Evolutionary conservation across 208 protist genomes (phyloP).

Genomic region (Trypanosoma melophagium): DNA sequence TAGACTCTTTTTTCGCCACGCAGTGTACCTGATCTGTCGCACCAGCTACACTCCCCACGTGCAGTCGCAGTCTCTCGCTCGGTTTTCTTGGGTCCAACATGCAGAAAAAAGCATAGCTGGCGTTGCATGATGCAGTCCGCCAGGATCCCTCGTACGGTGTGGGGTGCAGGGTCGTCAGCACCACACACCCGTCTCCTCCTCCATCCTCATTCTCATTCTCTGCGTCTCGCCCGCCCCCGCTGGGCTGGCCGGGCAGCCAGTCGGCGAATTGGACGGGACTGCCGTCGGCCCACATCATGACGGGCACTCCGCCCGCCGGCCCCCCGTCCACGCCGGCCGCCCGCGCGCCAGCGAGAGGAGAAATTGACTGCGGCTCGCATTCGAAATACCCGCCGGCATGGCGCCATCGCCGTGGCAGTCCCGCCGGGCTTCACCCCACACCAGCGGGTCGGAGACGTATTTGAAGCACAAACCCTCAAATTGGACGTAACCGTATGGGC

Average conservation of each 20-base stretch:
- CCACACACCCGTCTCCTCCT: conserved; percentile 4
- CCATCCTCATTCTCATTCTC: too few relatives aligned
- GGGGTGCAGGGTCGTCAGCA: neutral
- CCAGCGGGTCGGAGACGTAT: neutral
- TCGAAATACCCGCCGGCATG: neutral
- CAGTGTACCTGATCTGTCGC: neutral
- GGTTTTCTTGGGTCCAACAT: neutral
- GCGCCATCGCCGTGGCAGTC: neutral
- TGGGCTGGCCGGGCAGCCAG: conserved; percentile 4
- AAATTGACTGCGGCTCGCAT: conserved; percentile 1
- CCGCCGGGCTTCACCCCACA: neutral
- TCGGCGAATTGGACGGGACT: neutral
- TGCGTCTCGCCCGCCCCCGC: neutral
- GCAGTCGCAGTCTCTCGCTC: neutral
- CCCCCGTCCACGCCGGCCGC: neutral
- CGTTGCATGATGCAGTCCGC: neutral
- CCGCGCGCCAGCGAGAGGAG: conserved; percentile 4
- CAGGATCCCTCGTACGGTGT: conserved; percentile 17
- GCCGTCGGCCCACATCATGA: conserved; percentile 3
- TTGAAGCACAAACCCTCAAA: conserved; percentile 9
- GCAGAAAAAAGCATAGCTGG: neutral
- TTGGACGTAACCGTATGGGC: neutral
- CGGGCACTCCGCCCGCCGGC: neutral
- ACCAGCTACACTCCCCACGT: neutral
- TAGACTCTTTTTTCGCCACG: neutral